Evolutionary conservation across 2,329 filamentous ascomycete species (phyloP), one percentile per base, ranked within the genome.

Genomic region (Trichoderma atrobrunneum): DNA sequence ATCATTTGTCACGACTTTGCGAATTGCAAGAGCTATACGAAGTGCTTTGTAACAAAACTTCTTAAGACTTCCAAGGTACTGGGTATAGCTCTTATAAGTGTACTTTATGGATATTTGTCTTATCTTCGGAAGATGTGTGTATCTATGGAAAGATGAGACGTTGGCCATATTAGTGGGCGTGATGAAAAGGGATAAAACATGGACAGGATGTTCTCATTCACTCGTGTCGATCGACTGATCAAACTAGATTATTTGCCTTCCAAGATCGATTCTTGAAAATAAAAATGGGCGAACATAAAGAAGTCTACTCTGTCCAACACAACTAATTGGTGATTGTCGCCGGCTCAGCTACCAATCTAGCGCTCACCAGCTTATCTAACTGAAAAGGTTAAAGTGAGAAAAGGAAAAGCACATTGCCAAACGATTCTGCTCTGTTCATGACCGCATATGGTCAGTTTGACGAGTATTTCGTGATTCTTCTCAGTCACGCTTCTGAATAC

Each of bases 401-500:
- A 34, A 34, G 4, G 32, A 14, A 34, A 34, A 14, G 5, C 32
- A 14, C 2, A 14, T 34, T 34, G 32, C 14, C 34, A 43, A 48
- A 26, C 16, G 4, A 2, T n/a, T 8, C 14, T 14, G 3, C 26
- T 6, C 39, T 32, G 7, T 16, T 10, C 61, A 32, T 14, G 10
- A 7, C 7, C 5, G 36, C 39, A 64, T n/a, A 26, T 8, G 5
- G 7, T 21, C 7, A 10, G 36, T 4, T 11, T 43, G 18, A 16
- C 24, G 18, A 24, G n/a, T n/a, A 60, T 4, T 21, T 2, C 30
- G 12, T 32, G 2, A 7, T 18, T 3, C 54, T 32, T 28, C 56
- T 73, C 65, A 76, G 1, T 81, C 78, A 51, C 73, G 76, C 75
- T 82, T 82, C 70, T 80, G 72, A 8, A 82, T 77, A 0, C 79